These are phyloP conservation scores for Chlorociboria aeruginascens DNA, from an alignment of 495 filamentous ascomycete species.

Conservation along the genomic window DNA sequence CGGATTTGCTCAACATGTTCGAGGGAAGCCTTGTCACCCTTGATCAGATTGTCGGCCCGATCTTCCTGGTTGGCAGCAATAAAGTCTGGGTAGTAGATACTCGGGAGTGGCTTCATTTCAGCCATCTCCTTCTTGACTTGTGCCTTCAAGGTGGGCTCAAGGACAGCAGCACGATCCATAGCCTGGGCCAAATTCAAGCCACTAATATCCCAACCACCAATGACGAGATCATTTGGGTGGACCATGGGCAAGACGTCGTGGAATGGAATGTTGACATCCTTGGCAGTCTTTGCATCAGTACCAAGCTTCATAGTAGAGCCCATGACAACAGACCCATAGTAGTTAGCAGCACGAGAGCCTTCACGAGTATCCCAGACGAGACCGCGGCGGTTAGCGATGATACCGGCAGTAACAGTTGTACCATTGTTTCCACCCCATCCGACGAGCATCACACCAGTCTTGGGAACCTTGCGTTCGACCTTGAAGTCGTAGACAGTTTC, in stretches of 20 bases:
- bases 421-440: slow-evolving; percentile 99
- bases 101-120: slow-evolving; percentile 77
- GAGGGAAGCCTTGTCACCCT: slow-evolving; percentile 69
- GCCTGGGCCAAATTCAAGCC: slow-evolving; percentile 74
- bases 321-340: slow-evolving; percentile 97
- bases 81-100: slow-evolving; percentile 98
- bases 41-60: slow-evolving; percentile 82
- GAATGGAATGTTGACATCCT: slow-evolving; percentile 95
- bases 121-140: slow-evolving; percentile 89
- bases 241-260: slow-evolving; percentile 92
- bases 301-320: slow-evolving; percentile 93
- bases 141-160: slow-evolving; percentile 84
- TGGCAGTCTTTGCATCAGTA: slow-evolving; percentile 66
- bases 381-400: slow-evolving; percentile 83
- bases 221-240: slow-evolving; percentile 88
- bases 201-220: slow-evolving; percentile 98
- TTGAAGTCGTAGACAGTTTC: slow-evolving; percentile 95
- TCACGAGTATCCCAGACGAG: slow-evolving; percentile 90
- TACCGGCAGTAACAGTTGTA: slow-evolving; percentile 92
- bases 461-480: slow-evolving; percentile 85
- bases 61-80: slow-evolving; percentile 98
- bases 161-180: slow-evolving; percentile 91
- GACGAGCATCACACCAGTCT: slow-evolving; percentile 93
- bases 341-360: slow-evolving; percentile 75
- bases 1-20: slow-evolving; percentile 91